phyloP scores from a whole-genome alignment of 2,329 filamentous ascomycete species.

The Fusarium ambrosium region DNA sequence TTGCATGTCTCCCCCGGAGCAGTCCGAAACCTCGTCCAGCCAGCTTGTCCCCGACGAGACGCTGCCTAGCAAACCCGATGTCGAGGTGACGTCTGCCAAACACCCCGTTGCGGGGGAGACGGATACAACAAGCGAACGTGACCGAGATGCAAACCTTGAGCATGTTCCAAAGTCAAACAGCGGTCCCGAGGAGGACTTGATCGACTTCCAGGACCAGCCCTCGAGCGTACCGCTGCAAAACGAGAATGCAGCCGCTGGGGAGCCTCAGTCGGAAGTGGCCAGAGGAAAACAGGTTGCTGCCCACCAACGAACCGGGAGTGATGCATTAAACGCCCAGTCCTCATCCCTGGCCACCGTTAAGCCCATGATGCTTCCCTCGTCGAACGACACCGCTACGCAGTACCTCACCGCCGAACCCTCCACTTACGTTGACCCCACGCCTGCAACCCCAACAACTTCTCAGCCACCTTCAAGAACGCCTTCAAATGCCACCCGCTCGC shows the following conservation, averaged over 20 bases:
- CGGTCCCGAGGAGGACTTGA: constrained; percentile 32
- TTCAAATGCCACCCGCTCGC: constrained; percentile 66
- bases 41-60: constrained; percentile 48
- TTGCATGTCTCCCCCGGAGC: constrained; percentile 56
- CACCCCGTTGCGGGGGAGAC: constrained; percentile 33
- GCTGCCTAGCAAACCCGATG: constrained; percentile 47
- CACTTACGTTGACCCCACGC: constrained; percentile 70
- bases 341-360: constrained; percentile 65
- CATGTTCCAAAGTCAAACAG: not conserved
- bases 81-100: constrained; percentile 44
- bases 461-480: constrained; percentile 71
- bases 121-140: constrained; percentile 7
- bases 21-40: constrained; percentile 44
- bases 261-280: constrained; percentile 25
- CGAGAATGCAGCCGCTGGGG: constrained; percentile 8
- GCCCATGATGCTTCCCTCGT: constrained; percentile 57
- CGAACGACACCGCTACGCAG: constrained; percentile 54
- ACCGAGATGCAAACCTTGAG: constrained; percentile 8
- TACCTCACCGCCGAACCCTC: constrained; percentile 63
- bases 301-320: constrained; percentile 23
- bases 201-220: constrained; percentile 39
- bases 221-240: constrained; percentile 12
- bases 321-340: constrained; percentile 53
- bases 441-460: constrained; percentile 67
- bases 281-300: constrained; percentile 46